Conservation (phyloP, 1,139 yeast species). For the Blastobotrys indianensis region DNA sequence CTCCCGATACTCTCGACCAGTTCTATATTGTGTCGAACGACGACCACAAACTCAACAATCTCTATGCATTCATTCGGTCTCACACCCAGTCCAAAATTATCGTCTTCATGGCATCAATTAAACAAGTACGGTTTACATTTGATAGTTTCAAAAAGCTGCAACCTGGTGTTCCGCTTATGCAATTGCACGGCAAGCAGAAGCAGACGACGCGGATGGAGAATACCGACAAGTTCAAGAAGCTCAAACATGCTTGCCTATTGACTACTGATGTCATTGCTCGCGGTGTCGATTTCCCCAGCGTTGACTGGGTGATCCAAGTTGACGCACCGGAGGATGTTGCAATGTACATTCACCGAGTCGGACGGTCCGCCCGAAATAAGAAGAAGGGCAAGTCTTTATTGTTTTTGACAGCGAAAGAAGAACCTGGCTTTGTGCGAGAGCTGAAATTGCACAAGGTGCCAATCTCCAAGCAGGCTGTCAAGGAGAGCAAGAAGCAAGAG, state of each 20-base stretch:
- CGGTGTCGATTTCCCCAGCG: constrained; percentile 95
- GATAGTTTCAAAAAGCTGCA: constrained; percentile 88
- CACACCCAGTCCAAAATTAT: constrained; percentile 81
- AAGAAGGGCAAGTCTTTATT: constrained; percentile 80
- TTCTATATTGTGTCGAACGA: constrained; percentile 66
- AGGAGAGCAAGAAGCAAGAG: constrained; percentile 67
- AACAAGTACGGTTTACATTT: constrained; percentile 90
- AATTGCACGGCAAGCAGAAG: constrained; percentile 91
- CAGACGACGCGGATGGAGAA: constrained; percentile 91
- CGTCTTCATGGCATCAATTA: constrained; percentile 87
- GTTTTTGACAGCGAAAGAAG: constrained; percentile 80
- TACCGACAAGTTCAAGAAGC: constrained; percentile 74
- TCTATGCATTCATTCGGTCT: constrained; percentile 86
- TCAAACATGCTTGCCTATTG: constrained; percentile 82
- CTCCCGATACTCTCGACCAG: constrained; percentile 84
- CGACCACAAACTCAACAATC: constrained; percentile 74
- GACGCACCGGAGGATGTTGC: constrained; percentile 97
- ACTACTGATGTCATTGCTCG: constrained; percentile 98
- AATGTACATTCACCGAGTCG: constrained; percentile 94
- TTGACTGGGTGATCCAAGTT: constrained; percentile 94
- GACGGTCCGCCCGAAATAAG: constrained; percentile 93
- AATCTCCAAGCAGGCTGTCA: constrained; percentile 66
- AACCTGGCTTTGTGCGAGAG: constrained; percentile 65
- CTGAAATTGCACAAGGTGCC: constrained; percentile 60
- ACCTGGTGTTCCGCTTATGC: constrained; percentile 92